These are phyloP conservation scores for Raphanus sativus DNA, from an alignment of 345 rosid genomes.

Conservation along the genomic window DNA sequence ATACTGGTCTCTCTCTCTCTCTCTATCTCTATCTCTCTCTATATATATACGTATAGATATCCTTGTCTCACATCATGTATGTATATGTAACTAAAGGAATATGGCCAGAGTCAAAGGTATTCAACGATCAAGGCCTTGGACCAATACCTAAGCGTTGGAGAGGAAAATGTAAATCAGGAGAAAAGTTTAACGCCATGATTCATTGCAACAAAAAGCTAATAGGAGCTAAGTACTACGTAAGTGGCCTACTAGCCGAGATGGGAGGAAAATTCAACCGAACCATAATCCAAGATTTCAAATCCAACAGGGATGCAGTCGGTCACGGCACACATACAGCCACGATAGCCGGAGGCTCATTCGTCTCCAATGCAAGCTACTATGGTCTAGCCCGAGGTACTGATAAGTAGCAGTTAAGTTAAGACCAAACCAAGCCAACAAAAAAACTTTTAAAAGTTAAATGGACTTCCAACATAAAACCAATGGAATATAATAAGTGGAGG, in stretches of 20 bases:
- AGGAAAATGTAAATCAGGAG: conserved; percentile 44
- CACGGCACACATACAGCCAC: conserved; percentile 59
- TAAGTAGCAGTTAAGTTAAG: neutral
- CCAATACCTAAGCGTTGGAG: conserved; percentile 56
- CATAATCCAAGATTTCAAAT: conserved; percentile 29
- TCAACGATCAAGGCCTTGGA: conserved; percentile 44
- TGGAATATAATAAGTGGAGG: neutral
- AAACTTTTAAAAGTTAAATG: neutral
- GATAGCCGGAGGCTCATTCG: conserved; percentile 50
- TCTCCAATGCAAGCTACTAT: conserved; percentile 39
- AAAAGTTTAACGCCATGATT: conserved; percentile 33
- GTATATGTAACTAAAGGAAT: neutral
- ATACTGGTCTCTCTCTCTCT: neutral
- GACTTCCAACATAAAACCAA: neutral
- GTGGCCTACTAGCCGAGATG: conserved; percentile 37
- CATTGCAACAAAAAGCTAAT: conserved; percentile 54
- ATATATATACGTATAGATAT: no score
- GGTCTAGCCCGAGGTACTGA: conserved; percentile 48
- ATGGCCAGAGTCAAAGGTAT: conserved; percentile 43
- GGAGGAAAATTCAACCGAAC: conserved; percentile 39
- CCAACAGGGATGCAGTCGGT: conserved; percentile 49
- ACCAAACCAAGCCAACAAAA: neutral
- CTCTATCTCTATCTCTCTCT: no score
- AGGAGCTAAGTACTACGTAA: conserved; percentile 51
- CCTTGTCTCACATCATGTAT: neutral